Evolutionary conservation across 306 rosid species (phyloP).

Genomic region (Hippophae tibetana): DNA sequence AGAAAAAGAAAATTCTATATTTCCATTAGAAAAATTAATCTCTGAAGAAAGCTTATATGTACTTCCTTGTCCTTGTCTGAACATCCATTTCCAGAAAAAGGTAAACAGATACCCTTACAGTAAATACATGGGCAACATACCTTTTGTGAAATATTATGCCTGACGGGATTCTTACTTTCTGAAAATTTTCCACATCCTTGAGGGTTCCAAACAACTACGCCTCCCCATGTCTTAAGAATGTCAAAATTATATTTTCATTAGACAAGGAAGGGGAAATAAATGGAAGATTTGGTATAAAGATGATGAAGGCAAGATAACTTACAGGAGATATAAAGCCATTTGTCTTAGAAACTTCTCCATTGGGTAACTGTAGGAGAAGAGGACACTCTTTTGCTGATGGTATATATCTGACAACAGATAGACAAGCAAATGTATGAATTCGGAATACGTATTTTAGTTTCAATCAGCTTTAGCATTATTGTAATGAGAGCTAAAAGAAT

Average conservation of each 20-base stretch:
- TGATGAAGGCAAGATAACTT: conserved; percentile 25
- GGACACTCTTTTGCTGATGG: conserved; percentile 85
- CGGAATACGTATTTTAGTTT: conserved; percentile 4
- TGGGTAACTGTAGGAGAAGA: conserved; percentile 74
- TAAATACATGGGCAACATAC: conserved; percentile 29
- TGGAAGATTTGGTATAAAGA: conserved; percentile 4
- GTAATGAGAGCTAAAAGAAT: too few species aligned
- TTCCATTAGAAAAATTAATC: background rate
- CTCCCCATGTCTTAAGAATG: conserved; percentile 92
- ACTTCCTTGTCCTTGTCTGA: too few species aligned
- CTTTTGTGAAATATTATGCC: conserved; percentile 48
- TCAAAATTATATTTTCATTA: conserved; percentile 13
- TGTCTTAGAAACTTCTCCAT: conserved; percentile 73
- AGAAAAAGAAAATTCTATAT: too few species aligned
- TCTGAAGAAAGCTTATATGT: background rate
- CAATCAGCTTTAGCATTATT: background rate
- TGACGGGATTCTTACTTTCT: conserved; percentile 39
- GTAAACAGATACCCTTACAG: background rate
- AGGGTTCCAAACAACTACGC: conserved; percentile 84
- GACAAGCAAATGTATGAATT: background rate
- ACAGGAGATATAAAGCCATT: conserved; percentile 97
- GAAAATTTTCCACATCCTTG: conserved; percentile 40
- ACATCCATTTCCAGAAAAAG: background rate
- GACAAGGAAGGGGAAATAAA: conserved; percentile 8
- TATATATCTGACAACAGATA: conserved; percentile 49